phyloP scores from a whole-genome alignment of 2,329 filamentous ascomycete species.

The Ustulina deusta region DNA sequence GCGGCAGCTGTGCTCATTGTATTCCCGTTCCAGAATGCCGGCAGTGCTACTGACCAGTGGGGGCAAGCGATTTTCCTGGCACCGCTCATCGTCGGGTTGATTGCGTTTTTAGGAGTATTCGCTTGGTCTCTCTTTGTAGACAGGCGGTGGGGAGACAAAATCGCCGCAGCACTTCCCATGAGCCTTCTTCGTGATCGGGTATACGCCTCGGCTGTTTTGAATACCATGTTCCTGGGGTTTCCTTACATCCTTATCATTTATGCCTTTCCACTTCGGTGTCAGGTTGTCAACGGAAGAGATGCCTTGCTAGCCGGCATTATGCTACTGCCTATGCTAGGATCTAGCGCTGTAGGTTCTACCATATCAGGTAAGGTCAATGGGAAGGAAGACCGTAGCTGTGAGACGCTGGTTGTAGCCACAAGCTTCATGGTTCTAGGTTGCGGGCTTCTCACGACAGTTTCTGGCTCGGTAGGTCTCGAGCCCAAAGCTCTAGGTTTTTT shows the following conservation, averaged over 20 bases:
- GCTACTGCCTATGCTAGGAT: conserved; percentile 66
- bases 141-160: conserved; percentile 48
- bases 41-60: conserved; percentile 57
- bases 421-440: conserved; percentile 61
- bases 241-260: conserved; percentile 63
- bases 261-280: conserved; percentile 62
- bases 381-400: conserved; percentile 56
- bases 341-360: conserved; percentile 59
- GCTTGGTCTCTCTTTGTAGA: conserved; percentile 56
- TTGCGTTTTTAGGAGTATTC: conserved; percentile 54
- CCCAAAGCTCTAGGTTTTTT: conserved; percentile 63
- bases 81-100: conserved; percentile 55
- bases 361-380: conserved; percentile 58
- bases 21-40: conserved; percentile 68
- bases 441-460: conserved; percentile 59
- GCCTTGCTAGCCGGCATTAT: conserved; percentile 62
- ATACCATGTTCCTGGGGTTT: conserved; percentile 63
- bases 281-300: conserved; percentile 62
- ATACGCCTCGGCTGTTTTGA: conserved; percentile 58
- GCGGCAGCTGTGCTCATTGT: conserved; percentile 66
- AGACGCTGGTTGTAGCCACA: conserved; percentile 58
- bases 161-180: conserved; percentile 61
- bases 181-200: conserved; percentile 60
- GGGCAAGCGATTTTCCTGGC: conserved; percentile 55
- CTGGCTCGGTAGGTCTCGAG: conserved; percentile 53